These are phyloP conservation scores for Aspergillus caelatus DNA, from an alignment of 2,329 filamentous ascomycete species.

Conservation along the genomic window DNA sequence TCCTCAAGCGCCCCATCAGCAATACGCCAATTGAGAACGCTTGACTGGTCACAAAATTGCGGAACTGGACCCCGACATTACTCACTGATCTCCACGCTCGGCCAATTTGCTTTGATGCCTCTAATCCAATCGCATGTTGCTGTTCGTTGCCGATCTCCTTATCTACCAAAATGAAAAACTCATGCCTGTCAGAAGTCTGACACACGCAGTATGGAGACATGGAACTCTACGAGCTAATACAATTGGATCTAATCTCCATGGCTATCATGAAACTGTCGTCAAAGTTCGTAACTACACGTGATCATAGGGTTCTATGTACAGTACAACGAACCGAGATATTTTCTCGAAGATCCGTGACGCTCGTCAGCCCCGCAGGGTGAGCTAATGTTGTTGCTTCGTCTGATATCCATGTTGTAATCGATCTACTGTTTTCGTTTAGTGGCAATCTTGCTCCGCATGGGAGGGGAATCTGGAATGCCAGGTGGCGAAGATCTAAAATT, in stretches of 20 bases:
- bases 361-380: neutral
- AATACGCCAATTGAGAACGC: neutral
- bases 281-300: conserved; percentile 6
- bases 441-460: conserved; percentile 10
- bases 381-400: neutral
- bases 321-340: neutral
- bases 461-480: conserved; percentile 14
- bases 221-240: neutral
- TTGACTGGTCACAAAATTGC: conserved; percentile 16
- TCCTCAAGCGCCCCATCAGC: conserved; percentile 5
- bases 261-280: neutral
- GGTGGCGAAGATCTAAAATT: conserved; percentile 27
- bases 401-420: conserved; percentile 1
- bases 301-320: neutral
- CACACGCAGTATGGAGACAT: conserved; percentile 11
- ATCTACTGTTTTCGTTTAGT: conserved; percentile 10
- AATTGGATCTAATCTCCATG: neutral
- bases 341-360: neutral
- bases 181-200: conserved; percentile 10
- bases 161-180: neutral
- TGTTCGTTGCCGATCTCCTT: neutral
- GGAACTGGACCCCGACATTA: conserved; percentile 9
- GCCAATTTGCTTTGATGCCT: neutral
- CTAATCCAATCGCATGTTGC: conserved; percentile 3
- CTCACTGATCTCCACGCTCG: conserved; percentile 9